Evolutionary conservation across 2,329 filamentous ascomycete genomes (phyloP).

Genomic region (Hypoxylon sp.): DNA sequence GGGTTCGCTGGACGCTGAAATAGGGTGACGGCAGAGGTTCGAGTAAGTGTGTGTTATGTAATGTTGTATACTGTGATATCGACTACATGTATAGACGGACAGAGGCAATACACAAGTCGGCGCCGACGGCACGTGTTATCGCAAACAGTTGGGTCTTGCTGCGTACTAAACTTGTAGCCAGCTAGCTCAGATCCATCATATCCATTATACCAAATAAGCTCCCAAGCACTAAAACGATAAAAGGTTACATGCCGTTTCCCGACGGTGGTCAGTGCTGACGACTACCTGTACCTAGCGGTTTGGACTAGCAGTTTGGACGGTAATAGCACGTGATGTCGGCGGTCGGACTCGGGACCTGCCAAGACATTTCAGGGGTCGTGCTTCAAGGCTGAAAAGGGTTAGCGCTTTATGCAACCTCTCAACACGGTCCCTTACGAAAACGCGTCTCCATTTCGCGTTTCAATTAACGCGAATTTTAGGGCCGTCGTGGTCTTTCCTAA

Average conservation of each 20-base stretch:
- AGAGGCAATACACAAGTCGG: neutral
- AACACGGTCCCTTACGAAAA: constrained; percentile 40
- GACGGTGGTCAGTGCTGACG: constrained; percentile 16
- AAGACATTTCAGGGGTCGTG: constrained; percentile 25
- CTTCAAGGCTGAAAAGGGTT: constrained; percentile 18
- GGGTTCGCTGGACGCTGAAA: constrained; percentile 1
- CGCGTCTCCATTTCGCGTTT: constrained; percentile 46
- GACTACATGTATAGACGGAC: neutral
- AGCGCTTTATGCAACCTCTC: constrained; percentile 41
- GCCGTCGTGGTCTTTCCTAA: constrained; percentile 19
- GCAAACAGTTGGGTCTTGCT: constrained; percentile 14
- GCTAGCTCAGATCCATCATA: constrained; percentile 19
- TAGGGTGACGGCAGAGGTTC: constrained; percentile 6
- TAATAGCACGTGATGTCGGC: constrained; percentile 32
- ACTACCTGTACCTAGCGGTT: neutral
- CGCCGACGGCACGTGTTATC: constrained; percentile 13
- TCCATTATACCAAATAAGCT: constrained; percentile 20
- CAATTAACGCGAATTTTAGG: constrained; percentile 43
- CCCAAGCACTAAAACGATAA: constrained; percentile 21
- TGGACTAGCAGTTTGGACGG: neutral
- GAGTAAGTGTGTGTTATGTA: neutral
- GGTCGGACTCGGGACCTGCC: constrained; percentile 13
- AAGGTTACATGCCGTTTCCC: constrained; percentile 39
- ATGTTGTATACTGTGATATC: neutral
- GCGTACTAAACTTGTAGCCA: constrained; percentile 28